Evolutionary conservation across 805 yeast genomes (phyloP).

Genomic region (Candida loeiensis): DNA sequence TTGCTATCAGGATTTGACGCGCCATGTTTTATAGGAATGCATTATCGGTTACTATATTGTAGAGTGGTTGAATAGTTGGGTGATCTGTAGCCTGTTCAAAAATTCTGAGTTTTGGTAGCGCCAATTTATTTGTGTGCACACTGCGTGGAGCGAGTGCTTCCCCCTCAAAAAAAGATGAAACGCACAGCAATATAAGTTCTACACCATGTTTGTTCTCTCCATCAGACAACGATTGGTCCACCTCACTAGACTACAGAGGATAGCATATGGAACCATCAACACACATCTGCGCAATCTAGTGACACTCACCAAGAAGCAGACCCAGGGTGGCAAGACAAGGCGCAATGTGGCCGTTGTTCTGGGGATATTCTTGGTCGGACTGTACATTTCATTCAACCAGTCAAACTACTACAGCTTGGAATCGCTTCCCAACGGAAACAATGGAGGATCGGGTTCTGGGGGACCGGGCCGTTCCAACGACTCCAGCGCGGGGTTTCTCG

Average conservation of each 20-base stretch:
- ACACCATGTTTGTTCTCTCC: conserved; percentile 18
- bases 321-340: conserved; percentile 7
- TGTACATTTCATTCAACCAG: conserved; percentile 38
- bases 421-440: conserved; percentile 26
- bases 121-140: background rate
- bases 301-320: conserved; percentile 7
- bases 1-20: conserved; percentile 54
- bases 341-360: conserved; percentile 39
- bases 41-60: conserved; percentile 1
- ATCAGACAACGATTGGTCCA: conserved; percentile 19
- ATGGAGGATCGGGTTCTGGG: conserved; percentile 11
- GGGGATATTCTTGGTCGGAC: conserved; percentile 42
- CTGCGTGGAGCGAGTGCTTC: background rate
- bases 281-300: conserved; percentile 7
- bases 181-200: conserved; percentile 1
- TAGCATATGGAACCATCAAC: conserved; percentile 3
- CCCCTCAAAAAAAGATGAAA: conserved; percentile 3
- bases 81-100: background rate
- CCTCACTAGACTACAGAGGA: conserved; percentile 15
- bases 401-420: conserved; percentile 42
- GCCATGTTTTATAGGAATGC: conserved; percentile 7
- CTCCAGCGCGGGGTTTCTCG: conserved; percentile 4
- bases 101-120: conserved; percentile 1
- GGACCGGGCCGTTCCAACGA: conserved; percentile 3
- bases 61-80: background rate